phyloP scores from a whole-genome alignment of 2,329 filamentous ascomycete species.

The Aureobasidium musti region DNA sequence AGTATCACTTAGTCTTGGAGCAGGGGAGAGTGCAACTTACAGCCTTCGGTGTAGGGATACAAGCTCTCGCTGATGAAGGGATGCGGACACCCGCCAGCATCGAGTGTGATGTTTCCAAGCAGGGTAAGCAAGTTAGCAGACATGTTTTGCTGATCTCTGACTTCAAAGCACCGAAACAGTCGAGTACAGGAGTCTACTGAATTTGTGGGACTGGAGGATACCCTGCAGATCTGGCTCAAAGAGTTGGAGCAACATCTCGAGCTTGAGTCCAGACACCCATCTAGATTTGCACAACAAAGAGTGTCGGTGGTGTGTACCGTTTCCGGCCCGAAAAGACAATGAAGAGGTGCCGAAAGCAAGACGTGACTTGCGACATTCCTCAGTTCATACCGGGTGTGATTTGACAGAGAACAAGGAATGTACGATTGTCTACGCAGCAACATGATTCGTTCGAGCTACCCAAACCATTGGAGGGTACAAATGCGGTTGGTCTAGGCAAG shows the following conservation, averaged over 20 bases:
- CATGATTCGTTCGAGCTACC: neutral
- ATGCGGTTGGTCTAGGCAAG: neutral
- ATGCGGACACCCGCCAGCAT: conserved; percentile 35
- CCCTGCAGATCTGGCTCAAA: neutral
- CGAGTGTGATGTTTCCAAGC: conserved; percentile 32
- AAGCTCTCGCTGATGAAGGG: conserved; percentile 37
- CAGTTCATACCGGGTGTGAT: neutral
- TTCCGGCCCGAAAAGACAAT: neutral
- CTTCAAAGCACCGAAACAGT: neutral
- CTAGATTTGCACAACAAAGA: neutral
- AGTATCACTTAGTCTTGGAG: neutral
- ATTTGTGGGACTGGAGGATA: neutral
- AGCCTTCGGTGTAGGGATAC: conserved; percentile 35
- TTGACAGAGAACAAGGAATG: neutral
- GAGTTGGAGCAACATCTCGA: neutral
- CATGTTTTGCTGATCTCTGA: neutral
- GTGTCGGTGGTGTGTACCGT: neutral
- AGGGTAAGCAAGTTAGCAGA: conserved; percentile 19
- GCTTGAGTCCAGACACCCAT: too few relatives aligned
- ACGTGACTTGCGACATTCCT: neutral
- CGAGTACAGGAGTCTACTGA: neutral
- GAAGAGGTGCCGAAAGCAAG: neutral
- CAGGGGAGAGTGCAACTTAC: conserved; percentile 30
- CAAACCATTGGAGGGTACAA: neutral
- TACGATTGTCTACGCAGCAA: neutral